A percentile compares a stretch with the other conserved stretches of the same genome.
Conservation (phyloP, 306 rosid species). For the Medicago lupulina region DNA sequence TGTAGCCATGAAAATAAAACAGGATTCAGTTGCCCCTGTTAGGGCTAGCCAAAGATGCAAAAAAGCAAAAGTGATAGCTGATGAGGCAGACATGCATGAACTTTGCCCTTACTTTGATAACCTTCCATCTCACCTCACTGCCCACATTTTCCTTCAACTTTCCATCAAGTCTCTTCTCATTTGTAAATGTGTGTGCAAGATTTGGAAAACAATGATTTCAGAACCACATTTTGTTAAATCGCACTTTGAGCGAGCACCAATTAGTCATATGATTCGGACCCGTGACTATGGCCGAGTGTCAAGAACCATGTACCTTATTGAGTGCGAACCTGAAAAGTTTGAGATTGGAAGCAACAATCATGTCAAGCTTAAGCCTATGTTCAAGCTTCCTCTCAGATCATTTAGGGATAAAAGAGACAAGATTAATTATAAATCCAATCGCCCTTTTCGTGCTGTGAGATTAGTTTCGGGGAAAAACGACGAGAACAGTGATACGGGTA, state of each 20-base stretch:
- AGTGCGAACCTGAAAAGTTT: conserved; percentile 29
- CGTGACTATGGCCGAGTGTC: neutral
- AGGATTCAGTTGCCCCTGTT: neutral
- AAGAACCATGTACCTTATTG: conserved; percentile 44
- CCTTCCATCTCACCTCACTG: conserved; percentile 29
- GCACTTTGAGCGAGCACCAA: conserved; percentile 21
- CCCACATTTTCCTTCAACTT: conserved; percentile 22
- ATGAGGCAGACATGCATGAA: neutral
- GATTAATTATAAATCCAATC: neutral
- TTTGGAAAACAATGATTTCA: conserved; percentile 39
- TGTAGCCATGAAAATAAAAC: neutral
- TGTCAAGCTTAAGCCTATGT: conserved; percentile 31
- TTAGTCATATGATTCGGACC: conserved; percentile 14
- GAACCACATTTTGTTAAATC: conserved; percentile 35
- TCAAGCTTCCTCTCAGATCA: conserved; percentile 42
- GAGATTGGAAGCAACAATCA: neutral
- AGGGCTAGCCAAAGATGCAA: neutral
- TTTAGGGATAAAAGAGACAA: neutral
- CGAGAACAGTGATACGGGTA: neutral
- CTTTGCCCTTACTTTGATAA: neutral
- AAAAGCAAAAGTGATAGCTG: neutral
- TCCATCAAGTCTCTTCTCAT: conserved; percentile 32
- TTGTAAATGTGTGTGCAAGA: conserved; percentile 44
- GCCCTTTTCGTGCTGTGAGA: neutral
- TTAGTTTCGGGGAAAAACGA: conserved; percentile 25